Percentiles rank a stretch among this genome's conserved stretches.
These are phyloP conservation scores for Madurella fahalii DNA, from an alignment of 2,329 filamentous ascomycete species.

Conservation along the genomic window DNA sequence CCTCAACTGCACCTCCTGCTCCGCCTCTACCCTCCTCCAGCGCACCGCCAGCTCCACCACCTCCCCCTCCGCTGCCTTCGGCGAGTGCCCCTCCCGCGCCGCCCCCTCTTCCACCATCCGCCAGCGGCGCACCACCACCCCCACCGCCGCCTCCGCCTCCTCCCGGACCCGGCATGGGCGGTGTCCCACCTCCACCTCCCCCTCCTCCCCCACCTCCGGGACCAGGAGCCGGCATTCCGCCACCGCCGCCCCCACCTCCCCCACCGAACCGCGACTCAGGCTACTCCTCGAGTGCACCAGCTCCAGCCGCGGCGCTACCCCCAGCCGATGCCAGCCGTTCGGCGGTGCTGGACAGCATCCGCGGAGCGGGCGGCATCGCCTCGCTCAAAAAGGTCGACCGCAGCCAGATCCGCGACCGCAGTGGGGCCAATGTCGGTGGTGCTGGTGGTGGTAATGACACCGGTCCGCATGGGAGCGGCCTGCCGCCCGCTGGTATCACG, in stretches of 20 bases:
- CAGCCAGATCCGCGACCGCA: conserved; percentile 66
- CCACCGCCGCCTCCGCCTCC: conserved; percentile 39
- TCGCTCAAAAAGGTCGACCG: conserved; percentile 73
- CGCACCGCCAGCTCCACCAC: conserved; percentile 31
- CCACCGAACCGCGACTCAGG: conserved; percentile 56
- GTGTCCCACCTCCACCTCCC: conserved; percentile 39
- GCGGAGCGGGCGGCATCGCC: conserved; percentile 62
- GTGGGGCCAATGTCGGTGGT: conserved; percentile 58
- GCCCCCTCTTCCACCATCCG: conserved; percentile 31
- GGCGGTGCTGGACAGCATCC: conserved; percentile 68
- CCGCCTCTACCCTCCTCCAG: conserved; percentile 28
- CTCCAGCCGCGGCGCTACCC: conserved; percentile 39
- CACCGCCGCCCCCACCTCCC: conserved; percentile 52
- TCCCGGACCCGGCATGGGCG: conserved; percentile 26
- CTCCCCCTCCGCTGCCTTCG: conserved; percentile 34
- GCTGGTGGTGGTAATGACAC: conserved; percentile 45
- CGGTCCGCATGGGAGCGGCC: conserved; percentile 48
- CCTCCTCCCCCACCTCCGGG: conserved; percentile 43
- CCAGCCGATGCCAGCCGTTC: conserved; percentile 46
- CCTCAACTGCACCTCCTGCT: conserved; percentile 39
- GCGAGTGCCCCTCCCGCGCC: conserved; percentile 32
- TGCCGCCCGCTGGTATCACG: conserved; percentile 50
- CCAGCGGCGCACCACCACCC: conserved; percentile 33
- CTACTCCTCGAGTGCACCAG: conserved; percentile 52
- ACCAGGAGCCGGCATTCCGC: conserved; percentile 34